Conservation (phyloP, 306 rosid genomes). For the Quercus robur region DNA sequence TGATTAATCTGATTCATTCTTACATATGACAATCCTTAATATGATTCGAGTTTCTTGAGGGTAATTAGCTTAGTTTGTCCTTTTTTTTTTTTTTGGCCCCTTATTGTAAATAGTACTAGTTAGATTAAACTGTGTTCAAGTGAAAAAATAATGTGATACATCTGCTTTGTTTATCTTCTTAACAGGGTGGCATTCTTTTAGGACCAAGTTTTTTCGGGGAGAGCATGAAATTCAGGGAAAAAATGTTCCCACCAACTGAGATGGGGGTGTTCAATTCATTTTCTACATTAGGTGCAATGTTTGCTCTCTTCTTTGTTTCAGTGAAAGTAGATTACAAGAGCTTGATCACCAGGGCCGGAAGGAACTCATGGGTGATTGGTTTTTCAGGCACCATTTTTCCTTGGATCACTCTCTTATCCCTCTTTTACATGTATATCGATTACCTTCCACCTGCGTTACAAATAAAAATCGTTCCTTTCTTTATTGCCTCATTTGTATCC, state of each 20-base stretch:
- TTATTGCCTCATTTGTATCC: neutral
- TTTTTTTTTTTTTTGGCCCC: too few relatives aligned
- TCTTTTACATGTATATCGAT: neutral
- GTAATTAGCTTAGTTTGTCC: too few relatives aligned
- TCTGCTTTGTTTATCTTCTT: neutral
- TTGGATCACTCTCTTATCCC: neutral
- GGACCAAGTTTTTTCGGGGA: slow-evolving; percentile 40
- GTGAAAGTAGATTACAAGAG: slow-evolving; percentile 18
- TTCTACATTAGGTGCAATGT: slow-evolving; percentile 7
- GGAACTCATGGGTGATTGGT: slow-evolving; percentile 24
- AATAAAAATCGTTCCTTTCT: neutral
- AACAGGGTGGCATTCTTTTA: slow-evolving; percentile 40
- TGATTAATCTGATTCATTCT: too few relatives aligned
- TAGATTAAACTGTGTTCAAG: neutral
- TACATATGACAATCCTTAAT: too few relatives aligned
- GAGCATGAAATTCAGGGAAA: neutral
- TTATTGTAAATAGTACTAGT: too few relatives aligned
- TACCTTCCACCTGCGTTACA: neutral
- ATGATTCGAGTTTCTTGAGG: too few relatives aligned
- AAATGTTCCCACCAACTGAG: slow-evolving; percentile 1
- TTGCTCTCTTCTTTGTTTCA: slow-evolving; percentile 16
- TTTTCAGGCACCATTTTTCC: neutral
- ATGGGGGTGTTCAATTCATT: neutral
- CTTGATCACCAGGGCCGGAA: neutral
- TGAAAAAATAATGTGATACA: neutral